Evolutionary conservation across 768 basidiomycete genomes (phyloP).

Genomic region (Xerocomus brunneocitrinus): DNA sequence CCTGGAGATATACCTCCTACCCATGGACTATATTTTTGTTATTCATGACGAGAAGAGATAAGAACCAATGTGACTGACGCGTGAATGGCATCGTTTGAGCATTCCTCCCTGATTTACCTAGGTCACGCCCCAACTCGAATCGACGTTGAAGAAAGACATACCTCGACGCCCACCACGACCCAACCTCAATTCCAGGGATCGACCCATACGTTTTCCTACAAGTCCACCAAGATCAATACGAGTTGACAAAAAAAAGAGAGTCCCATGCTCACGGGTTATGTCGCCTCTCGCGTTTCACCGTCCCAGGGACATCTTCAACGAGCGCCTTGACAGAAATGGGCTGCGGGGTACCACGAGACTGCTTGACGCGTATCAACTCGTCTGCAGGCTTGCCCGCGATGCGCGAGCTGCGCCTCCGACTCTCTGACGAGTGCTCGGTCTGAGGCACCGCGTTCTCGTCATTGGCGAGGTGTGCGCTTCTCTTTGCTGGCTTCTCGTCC

Average conservation of each 20-base stretch:
- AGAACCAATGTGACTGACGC: conserved; percentile 52
- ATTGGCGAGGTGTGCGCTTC: conserved; percentile 8
- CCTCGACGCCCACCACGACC: conserved; percentile 79
- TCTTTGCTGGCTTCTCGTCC: conserved; percentile 29
- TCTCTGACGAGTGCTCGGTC: neutral
- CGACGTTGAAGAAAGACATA: conserved; percentile 24
- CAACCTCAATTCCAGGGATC: conserved; percentile 76
- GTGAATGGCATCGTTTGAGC: conserved; percentile 76
- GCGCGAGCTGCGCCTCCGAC: conserved; percentile 62
- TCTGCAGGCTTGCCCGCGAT: conserved; percentile 53
- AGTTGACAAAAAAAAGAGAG: neutral
- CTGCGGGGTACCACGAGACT: conserved; percentile 28
- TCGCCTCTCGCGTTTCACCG: conserved; percentile 29
- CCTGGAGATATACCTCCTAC: conserved; percentile 73
- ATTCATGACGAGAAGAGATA: neutral
- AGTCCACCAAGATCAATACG: conserved; percentile 21
- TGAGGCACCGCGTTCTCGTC: conserved; percentile 19
- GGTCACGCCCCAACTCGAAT: neutral
- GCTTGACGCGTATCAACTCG: conserved; percentile 42
- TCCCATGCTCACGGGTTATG: conserved; percentile 29
- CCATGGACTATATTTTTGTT: conserved; percentile 50
- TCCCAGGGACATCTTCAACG: conserved; percentile 32
- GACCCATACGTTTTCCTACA: conserved; percentile 70
- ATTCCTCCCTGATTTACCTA: conserved; percentile 41
- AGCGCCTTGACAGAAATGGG: conserved; percentile 39